phyloP scores from a whole-genome alignment of 2,329 filamentous ascomycete species.

The Cercospora zeina region DNA sequence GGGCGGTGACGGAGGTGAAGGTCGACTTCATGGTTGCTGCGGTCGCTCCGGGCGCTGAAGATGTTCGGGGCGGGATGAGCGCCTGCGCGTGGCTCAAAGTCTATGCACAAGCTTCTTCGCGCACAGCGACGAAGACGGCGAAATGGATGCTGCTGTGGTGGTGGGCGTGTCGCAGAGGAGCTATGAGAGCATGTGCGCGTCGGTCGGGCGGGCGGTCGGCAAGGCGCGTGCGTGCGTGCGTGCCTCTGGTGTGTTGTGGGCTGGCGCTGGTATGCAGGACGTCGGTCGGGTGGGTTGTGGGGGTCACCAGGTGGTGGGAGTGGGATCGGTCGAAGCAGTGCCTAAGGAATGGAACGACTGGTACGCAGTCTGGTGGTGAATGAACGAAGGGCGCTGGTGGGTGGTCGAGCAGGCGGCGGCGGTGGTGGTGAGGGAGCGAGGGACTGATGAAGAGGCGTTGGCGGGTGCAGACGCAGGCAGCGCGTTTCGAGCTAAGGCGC shows the following conservation, averaged over 20 bases:
- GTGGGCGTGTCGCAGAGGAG: slow-evolving; percentile 9
- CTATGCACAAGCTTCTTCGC: slow-evolving; percentile 23
- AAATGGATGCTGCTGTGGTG: slow-evolving; percentile 7
- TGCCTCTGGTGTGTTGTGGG: slow-evolving; percentile 23
- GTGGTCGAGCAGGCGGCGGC: neutral
- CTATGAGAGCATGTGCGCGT: slow-evolving; percentile 13
- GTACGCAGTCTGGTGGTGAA: slow-evolving; percentile 20
- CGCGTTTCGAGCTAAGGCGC: slow-evolving; percentile 9
- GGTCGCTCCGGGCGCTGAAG: slow-evolving; percentile 21
- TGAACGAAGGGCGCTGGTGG: slow-evolving; percentile 24
- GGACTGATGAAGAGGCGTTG: neutral
- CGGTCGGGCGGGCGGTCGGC: slow-evolving; percentile 20
- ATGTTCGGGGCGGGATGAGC: slow-evolving; percentile 16
- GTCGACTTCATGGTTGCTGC: slow-evolving; percentile 32
- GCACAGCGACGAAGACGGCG: slow-evolving; percentile 24
- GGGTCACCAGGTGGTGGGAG: no score
- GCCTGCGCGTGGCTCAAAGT: slow-evolving; percentile 21
- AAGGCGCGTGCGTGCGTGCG: slow-evolving; percentile 23
- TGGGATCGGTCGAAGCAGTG: slow-evolving; percentile 13
- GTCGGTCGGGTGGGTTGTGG: slow-evolving; percentile 2
- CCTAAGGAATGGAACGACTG: slow-evolving; percentile 30
- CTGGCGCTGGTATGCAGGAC: slow-evolving; percentile 27
- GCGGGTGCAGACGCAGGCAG: neutral
- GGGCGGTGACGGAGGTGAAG: slow-evolving; percentile 30
- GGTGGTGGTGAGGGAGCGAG: neutral